phyloP scores from a whole-genome alignment of 2,329 filamentous ascomycete genomes.

The Bimuria novae-zelandiae region DNA sequence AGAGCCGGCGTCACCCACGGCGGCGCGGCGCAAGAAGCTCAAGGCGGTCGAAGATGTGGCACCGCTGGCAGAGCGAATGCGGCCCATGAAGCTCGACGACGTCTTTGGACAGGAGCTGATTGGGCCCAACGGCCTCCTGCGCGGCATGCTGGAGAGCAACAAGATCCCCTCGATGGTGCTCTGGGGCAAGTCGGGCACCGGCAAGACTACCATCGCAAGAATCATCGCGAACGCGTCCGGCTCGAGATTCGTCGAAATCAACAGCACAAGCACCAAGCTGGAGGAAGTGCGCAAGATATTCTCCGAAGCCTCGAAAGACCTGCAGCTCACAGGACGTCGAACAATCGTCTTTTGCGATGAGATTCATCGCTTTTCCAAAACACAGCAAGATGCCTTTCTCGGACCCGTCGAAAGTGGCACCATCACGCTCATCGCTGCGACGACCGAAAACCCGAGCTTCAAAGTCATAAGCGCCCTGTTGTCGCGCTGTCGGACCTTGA shows the following conservation, averaged over 20 bases:
- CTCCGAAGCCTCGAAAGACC: slow-evolving; percentile 78
- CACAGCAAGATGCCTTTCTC: slow-evolving; percentile 93
- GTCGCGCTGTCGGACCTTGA: slow-evolving; percentile 89
- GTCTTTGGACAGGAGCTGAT: slow-evolving; percentile 93
- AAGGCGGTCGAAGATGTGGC: slow-evolving; percentile 69
- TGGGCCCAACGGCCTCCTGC: slow-evolving; percentile 79
- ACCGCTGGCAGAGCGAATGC: slow-evolving; percentile 92
- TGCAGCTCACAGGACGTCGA: slow-evolving; percentile 79
- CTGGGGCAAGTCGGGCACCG: slow-evolving; percentile 82
- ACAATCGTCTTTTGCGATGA: slow-evolving; percentile 99
- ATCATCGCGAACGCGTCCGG: slow-evolving; percentile 84
- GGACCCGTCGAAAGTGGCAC: slow-evolving; percentile 89
- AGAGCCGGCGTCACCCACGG: slow-evolving; percentile 45
- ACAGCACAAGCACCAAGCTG: slow-evolving; percentile 86
- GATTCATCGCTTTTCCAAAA: slow-evolving; percentile 88
- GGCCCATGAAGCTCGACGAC: slow-evolving; percentile 80
- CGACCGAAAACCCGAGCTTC: slow-evolving; percentile 96
- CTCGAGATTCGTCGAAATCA: slow-evolving; percentile 91
- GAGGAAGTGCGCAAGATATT: slow-evolving; percentile 93
- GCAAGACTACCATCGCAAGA: slow-evolving; percentile 89
- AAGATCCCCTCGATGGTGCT: slow-evolving; percentile 93
- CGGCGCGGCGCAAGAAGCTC: slow-evolving; percentile 62
- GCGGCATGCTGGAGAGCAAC: slow-evolving; percentile 82
- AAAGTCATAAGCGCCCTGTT: slow-evolving; percentile 86
- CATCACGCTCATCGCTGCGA: slow-evolving; percentile 90